Conservation (phyloP, 2,329 filamentous ascomycete species). For the Calonectria honghensis region DNA sequence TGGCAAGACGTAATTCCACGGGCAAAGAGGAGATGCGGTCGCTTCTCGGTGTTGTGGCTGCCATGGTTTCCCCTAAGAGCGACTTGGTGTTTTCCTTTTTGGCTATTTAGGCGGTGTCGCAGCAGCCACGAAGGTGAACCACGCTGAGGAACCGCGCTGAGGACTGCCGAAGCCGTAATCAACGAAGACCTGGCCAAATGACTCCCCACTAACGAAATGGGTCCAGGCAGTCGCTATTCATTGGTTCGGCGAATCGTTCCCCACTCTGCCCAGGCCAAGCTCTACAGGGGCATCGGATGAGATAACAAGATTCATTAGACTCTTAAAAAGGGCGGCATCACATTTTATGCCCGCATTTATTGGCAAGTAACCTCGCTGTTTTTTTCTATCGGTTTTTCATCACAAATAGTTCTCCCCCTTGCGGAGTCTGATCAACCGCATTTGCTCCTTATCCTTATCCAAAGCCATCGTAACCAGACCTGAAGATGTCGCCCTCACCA, state of each 20-base stretch:
- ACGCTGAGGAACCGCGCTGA: not conserved
- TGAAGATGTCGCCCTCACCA: too few species aligned
- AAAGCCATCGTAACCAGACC: too few species aligned
- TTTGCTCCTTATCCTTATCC: not conserved
- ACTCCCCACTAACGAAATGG: not conserved
- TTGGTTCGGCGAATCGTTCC: not conserved
- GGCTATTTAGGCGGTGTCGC: not conserved
- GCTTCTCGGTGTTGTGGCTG: not conserved
- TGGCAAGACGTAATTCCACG: not conserved
- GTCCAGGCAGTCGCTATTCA: not conserved
- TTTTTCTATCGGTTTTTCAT: rapidly evolving
- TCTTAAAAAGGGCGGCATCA: not conserved
- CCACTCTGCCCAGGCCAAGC: not conserved
- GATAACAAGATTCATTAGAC: not conserved
- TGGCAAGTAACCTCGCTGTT: rapidly evolving
- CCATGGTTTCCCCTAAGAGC: not conserved
- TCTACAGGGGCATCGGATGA: not conserved
- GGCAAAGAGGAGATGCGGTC: not conserved
- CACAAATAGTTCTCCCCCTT: not conserved
- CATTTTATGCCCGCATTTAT: not conserved
- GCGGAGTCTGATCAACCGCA: not conserved
- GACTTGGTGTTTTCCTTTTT: not conserved
- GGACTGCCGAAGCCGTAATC: not conserved
- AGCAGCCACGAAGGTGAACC: not conserved
- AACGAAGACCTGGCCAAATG: not conserved